Base-by-base conservation (phyloP, 1,284 basidiomycete species). In the Neotropicomus parvogracilis region DNA sequence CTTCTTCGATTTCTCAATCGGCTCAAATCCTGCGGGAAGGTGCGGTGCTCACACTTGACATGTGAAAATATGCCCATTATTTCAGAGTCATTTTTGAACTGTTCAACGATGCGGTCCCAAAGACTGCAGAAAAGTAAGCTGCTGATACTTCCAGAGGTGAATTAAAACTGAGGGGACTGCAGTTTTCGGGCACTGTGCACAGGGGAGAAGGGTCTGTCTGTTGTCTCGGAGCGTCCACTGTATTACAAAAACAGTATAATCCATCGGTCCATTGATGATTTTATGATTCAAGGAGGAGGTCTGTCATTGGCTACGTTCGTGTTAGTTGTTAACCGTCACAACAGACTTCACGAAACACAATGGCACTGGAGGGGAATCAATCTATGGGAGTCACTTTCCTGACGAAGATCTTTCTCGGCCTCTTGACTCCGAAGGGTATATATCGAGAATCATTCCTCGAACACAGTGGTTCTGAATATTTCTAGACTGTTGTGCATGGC, bases 181-280 rank as follows among this genome's bases (percentile, higher is more conserved):
- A 92, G 90, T 71, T 97, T 97, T 65, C 83, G 91, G 39, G 85
- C 85, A 10, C 73, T 97, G 49, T 93, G 89, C 65, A 95, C 91
- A 0, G 93, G 92, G 12, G 88, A 94, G 64, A 85, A 83, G 61
- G 91, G 91, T 13, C 61, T 83, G 1, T 88, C 85, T 0, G 68
- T 72, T 2, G 64, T 75, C 27, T 78, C 83, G 0, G 79, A 84
- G 38, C 69, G 78, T 12, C 83, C 86, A 4, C 75, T 95, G 4
- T 85, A 86, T 68, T 97, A 93, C 79, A 91, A 89, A 68, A 82
- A 82, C 59, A 81, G 78, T 49, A 81, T 83, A 38, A 74, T 93
- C 14, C 91, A 93, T 61, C 78, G 91, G 21, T 83, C 86, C 26
- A 93, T 95, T 52, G 75, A 80, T 19, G 77, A 83, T 53, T 95